Percentiles rank a stretch among this genome's conserved stretches.
phyloP scores from a whole-genome alignment of 2,329 filamentous ascomycete species.

The Aspergillus viridinutans region DNA sequence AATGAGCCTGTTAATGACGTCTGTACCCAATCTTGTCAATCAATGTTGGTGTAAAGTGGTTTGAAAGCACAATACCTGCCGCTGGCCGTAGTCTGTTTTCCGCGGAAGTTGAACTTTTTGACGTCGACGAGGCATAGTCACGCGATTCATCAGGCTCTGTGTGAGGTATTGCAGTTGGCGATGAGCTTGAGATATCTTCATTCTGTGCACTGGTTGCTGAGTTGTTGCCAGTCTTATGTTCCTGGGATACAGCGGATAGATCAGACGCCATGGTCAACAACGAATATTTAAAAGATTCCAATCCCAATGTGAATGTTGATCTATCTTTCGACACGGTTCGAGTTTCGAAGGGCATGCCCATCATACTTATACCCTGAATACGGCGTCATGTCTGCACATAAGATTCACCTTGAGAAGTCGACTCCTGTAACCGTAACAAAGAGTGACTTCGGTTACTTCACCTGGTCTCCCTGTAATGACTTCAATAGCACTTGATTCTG shows the following conservation, averaged over 20 bases:
- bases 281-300: neutral
- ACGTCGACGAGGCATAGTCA: neutral
- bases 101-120: neutral
- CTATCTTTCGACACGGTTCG: neutral
- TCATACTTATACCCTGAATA: neutral
- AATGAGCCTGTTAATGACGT: conserved; percentile 47
- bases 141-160: neutral
- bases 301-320: neutral
- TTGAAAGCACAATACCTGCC: conserved; percentile 1
- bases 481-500: neutral
- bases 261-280: neutral
- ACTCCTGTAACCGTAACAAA: neutral
- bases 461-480: neutral
- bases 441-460: neutral
- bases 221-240: neutral
- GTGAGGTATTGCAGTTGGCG: neutral
- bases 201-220: neutral
- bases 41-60: neutral
- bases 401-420: neutral
- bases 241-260: neutral
- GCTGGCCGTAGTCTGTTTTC: conserved; percentile 16
- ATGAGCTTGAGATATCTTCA: neutral
- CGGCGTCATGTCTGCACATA: neutral
- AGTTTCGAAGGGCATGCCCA: neutral
- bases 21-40: conserved; percentile 13